Conservation (phyloP, 208 protist genomes). For the Trypanosoma boissoni region DNA sequence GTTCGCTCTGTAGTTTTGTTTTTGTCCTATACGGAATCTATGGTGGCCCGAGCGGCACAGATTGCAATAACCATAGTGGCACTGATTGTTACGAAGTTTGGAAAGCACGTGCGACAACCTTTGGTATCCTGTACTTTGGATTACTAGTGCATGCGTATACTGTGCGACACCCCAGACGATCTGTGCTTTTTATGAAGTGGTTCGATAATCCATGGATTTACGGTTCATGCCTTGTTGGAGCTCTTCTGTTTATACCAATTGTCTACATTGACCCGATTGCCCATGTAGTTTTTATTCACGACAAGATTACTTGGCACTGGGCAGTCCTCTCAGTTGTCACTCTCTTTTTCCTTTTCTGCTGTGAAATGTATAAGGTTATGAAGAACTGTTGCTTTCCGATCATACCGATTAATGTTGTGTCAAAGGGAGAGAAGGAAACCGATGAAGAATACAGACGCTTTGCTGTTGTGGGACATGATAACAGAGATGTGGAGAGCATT, state of each 20-base stretch:
- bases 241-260: conserved; percentile 66
- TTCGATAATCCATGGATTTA: conserved; percentile 86
- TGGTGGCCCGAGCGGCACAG: conserved; percentile 38
- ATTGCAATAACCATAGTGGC: conserved; percentile 61
- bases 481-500: conserved; percentile 57
- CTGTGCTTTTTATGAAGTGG: conserved; percentile 82
- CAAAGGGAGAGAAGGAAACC: conserved; percentile 25
- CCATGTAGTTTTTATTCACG: conserved; percentile 67
- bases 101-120: conserved; percentile 75
- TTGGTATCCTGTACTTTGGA: conserved; percentile 83
- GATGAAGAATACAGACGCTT: conserved; percentile 70
- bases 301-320: conserved; percentile 88
- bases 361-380: conserved; percentile 82
- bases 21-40: conserved; percentile 66
- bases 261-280: conserved; percentile 75
- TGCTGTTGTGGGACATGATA: conserved; percentile 41
- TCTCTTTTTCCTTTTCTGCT: conserved; percentile 48
- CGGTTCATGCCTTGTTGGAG: conserved; percentile 49
- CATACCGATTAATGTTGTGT: conserved; percentile 25
- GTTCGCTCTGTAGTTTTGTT: conserved; percentile 62
- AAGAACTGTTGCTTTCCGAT: conserved; percentile 85
- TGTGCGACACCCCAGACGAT: conserved; percentile 70
- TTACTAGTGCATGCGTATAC: conserved; percentile 91
- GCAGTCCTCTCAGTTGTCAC: conserved; percentile 52
- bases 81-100: conserved; percentile 60